Base-by-base conservation (phyloP, 768 basidiomycete genomes). In the Asterophora lycoperdoides region DNA sequence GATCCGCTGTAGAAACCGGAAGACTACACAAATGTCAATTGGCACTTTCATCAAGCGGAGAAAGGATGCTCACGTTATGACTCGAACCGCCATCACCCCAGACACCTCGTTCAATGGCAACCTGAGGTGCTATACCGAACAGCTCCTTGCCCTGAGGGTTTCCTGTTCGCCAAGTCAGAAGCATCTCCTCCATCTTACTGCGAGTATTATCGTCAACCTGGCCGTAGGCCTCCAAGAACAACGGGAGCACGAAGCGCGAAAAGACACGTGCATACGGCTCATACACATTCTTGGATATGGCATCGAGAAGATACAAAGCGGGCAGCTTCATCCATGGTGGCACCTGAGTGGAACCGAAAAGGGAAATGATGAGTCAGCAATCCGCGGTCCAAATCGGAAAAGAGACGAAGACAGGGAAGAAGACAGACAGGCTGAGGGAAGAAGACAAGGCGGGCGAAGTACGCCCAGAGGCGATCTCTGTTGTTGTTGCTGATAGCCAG, bases 161-260 rank as follows among this genome's bases (percentile, higher is more conserved):
- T 13, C 91, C 93, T 18, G 83, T 86, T 34, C 93, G 78, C 96
- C 96, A 99, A 5, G 96, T 95, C 23, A 89, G 68, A 11, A 98
- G 79, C 84, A 99, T 93, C 67, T 99, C 96, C 63, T 95, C 92
- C 90, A 99, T 94, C 68, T 98, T 98, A 64, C 82, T 80, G 52
- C 88, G 84, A 19, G 91, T 95, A 35, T 68, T 69, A 43, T 82
- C 81, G 62, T 96, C 93, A 56, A 96, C 94, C 58, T 82, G 77
- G 39, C 80, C 76, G 68, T 98, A 97, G 23, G 93, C 85, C 55
- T 89, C 83, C 56, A 96, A 73, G 70, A 93, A 98, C 14, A 94
- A 70, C 17, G 83, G 78, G 48, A 87, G 85, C 53, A 94, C 87
- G 63, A 93, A 80, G 8, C 82, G 76, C 9, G 87, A 77, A 60